Base-by-base conservation (phyloP, 2,329 filamentous ascomycete species). In the Penicillium sp. region DNA sequence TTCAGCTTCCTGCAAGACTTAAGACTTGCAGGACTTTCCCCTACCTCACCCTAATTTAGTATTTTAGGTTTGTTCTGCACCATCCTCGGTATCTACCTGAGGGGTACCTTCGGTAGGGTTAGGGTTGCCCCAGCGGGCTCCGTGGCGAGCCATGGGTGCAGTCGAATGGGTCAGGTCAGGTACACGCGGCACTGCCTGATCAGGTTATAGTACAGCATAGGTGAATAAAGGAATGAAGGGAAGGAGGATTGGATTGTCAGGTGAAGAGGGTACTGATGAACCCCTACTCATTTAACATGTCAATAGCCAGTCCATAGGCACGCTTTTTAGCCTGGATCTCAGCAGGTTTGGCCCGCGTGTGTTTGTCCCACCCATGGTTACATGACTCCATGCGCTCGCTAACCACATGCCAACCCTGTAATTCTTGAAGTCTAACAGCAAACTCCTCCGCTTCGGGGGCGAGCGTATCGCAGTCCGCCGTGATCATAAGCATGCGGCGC, bases 311-410 rank as follows among this genome's bases (percentile, higher is more conserved):
- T 2, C 50, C 51, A 55, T 76, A 75, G 10, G 67, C 67, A 49
- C 67, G 65, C 20, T 72, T 65, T 48, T 64, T 69, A n/a, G 63
- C 65, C 43, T 63, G 49, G 18, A 53, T 56, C 37, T 70, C 53
- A 36, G 62, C 51, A 9, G 65, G 65, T 20, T 65, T 69, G 23
- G 61, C 49, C 39, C 46, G 50, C 6, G 62, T 55, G n/a, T 46
- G 56, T 53, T 75, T 73, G 48, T 76, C 72, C 62, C 68, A 76
- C n/a, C 46, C 73, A 56, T 77, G 74, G 29, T 59, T 60, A 45
- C 70, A 71, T 4, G 61, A 65, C 32, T 67, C 56, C 63, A 73
- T 66, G 33, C 67, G 66, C 55, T 74, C 66, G 23, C 41, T 50
- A 39, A 67, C 55, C 47, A 70, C 65, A 53, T 66, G 47, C 27